Conservation (phyloP, 129 eudicot genomes). For the Pittosporum tobira region DNA sequence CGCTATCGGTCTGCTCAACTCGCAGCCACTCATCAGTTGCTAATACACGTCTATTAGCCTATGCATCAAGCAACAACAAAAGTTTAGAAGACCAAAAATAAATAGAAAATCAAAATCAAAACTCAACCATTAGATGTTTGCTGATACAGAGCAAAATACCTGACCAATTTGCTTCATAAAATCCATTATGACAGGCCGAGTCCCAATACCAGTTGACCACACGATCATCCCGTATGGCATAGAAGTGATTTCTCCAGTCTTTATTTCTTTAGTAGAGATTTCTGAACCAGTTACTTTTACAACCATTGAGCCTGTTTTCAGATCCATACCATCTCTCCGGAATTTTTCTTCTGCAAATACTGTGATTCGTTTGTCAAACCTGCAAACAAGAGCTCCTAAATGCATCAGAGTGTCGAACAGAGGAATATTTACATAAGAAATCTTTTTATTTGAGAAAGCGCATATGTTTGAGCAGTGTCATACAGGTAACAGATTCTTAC, state of each 20-base stretch:
- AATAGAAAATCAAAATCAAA: background rate
- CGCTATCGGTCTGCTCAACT: conserved; percentile 56
- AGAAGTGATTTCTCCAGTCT: conserved; percentile 51
- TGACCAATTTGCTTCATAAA: conserved; percentile 89
- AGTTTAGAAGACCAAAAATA: background rate
- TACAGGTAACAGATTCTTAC: conserved; percentile 26
- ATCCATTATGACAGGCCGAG: conserved; percentile 83
- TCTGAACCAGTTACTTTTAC: conserved; percentile 63
- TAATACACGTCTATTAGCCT: conserved; percentile 77
- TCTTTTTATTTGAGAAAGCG: background rate
- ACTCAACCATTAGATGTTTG: background rate
- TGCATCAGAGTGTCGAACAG: background rate
- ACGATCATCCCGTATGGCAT: conserved; percentile 85
- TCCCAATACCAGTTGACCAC: conserved; percentile 96
- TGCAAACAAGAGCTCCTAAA: conserved; percentile 20
- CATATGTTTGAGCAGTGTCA: background rate
- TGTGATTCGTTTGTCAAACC: conserved; percentile 94
- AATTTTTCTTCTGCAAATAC: conserved; percentile 81
- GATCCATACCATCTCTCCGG: conserved; percentile 72
- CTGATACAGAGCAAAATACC: conserved; percentile 24
- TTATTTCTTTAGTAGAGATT: conserved; percentile 64
- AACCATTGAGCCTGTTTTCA: conserved; percentile 82
- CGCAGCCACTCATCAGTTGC: conserved; percentile 96
- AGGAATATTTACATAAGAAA: background rate
- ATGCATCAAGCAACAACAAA: background rate